Conservation (phyloP, 768 basidiomycete species). For the Suillus americanus region DNA sequence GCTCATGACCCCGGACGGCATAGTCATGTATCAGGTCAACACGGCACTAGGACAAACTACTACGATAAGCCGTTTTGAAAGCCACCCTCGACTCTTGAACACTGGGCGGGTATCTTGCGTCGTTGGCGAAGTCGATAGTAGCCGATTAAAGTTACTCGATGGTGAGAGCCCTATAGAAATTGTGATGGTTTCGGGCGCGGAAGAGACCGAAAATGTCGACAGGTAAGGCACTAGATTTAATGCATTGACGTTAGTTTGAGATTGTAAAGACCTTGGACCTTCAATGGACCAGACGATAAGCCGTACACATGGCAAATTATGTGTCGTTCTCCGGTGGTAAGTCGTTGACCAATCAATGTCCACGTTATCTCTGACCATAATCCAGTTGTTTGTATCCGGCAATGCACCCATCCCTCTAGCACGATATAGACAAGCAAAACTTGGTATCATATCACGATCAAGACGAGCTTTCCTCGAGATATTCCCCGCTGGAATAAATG, state of each 20-base stretch:
- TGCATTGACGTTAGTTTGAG: neutral
- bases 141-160: conserved; percentile 25
- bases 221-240: conserved; percentile 17
- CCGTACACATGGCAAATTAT: conserved; percentile 41
- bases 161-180: conserved; percentile 8
- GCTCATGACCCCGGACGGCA: conserved; percentile 34
- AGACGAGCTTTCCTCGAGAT: conserved; percentile 37
- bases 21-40: conserved; percentile 32
- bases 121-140: conserved; percentile 33
- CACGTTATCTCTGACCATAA: neutral
- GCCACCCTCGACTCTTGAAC: conserved; percentile 15
- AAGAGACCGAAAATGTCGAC: conserved; percentile 12
- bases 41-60: conserved; percentile 20
- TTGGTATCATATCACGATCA: conserved; percentile 37
- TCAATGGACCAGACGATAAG: conserved; percentile 34
- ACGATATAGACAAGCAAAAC: conserved; percentile 35
- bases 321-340: conserved; percentile 36
- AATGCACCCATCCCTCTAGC: conserved; percentile 29
- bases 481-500: conserved; percentile 29
- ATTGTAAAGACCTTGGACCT: conserved; percentile 35
- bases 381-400: conserved; percentile 34
- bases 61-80: conserved; percentile 22
- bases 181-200: conserved; percentile 16
- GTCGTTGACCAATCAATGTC: neutral
- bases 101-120: conserved; percentile 34